These are phyloP conservation scores for Fusarium subtropicale DNA, from an alignment of 2,329 filamentous ascomycete species.

Conservation along the genomic window DNA sequence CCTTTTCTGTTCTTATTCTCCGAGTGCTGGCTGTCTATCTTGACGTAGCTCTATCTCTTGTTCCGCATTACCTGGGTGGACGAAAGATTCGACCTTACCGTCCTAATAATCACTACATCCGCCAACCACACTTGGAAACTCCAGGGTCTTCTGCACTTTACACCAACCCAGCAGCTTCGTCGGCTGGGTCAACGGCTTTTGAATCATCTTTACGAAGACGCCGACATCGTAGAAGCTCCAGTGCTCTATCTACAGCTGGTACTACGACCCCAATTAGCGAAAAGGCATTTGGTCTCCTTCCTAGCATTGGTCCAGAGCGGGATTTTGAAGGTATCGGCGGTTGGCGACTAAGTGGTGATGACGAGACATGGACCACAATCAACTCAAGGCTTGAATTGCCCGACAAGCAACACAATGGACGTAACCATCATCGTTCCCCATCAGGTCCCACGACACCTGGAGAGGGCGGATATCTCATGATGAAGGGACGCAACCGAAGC, in stretches of 20 bases:
- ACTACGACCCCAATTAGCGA: conserved; percentile 52
- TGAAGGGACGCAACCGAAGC: conserved; percentile 55
- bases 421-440: conserved; percentile 59
- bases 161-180: conserved; percentile 21
- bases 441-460: conserved; percentile 56
- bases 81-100: conserved; percentile 50
- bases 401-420: conserved; percentile 53
- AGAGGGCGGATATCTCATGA: conserved; percentile 58
- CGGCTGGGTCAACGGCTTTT: conserved; percentile 35
- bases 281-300: conserved; percentile 55
- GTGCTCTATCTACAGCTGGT: conserved; percentile 50
- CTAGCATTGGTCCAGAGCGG: conserved; percentile 63
- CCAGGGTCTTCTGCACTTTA: conserved; percentile 17
- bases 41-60: conserved; percentile 68
- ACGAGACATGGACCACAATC: conserved; percentile 64
- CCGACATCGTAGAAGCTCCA: conserved; percentile 52
- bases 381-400: conserved; percentile 64
- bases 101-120: conserved; percentile 34
- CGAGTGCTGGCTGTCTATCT: conserved; percentile 72
- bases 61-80: conserved; percentile 66
- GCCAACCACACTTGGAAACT: conserved; percentile 22
- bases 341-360: conserved; percentile 62
- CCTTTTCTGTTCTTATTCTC: conserved; percentile 70
- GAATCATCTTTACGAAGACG: conserved; percentile 42
- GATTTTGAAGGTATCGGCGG: conserved; percentile 71